Evolutionary conservation across 139 green algal species (phyloP).

Genomic region (Chlorella sp.): DNA sequence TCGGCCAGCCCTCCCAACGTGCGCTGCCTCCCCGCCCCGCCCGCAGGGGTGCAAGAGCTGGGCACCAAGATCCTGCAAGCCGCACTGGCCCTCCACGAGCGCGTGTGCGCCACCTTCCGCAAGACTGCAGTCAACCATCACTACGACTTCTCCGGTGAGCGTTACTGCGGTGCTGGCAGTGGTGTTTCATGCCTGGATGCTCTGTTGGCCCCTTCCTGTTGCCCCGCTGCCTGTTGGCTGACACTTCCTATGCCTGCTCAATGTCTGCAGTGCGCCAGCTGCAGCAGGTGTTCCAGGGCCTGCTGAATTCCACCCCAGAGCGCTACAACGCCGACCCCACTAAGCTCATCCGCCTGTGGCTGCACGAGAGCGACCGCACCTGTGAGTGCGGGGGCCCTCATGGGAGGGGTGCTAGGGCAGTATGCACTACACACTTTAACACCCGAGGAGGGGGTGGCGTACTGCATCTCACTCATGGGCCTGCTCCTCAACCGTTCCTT

Average conservation of each 20-base stretch:
- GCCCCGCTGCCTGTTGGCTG: conserved; percentile 61
- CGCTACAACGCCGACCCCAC: conserved; percentile 41
- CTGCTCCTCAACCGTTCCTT: neutral
- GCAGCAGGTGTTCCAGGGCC: conserved; percentile 88
- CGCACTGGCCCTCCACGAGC: conserved; percentile 84
- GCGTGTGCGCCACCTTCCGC: conserved; percentile 83
- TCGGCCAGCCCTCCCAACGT: neutral
- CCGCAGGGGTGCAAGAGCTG: conserved; percentile 70
- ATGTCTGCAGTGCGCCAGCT: conserved; percentile 70
- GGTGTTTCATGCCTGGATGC: too few species aligned
- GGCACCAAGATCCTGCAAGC: conserved; percentile 84
- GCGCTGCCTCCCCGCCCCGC: neutral
- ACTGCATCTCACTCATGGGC: too few species aligned
- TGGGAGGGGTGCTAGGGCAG: too few species aligned
- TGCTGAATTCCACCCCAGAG: conserved; percentile 1
- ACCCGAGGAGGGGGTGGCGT: too few species aligned
- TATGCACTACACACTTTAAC: too few species aligned
- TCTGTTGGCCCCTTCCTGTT: neutral
- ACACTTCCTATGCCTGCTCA: too few species aligned
- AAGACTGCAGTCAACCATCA: conserved; percentile 95
- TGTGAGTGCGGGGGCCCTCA: conserved; percentile 57
- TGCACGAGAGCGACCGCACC: conserved; percentile 90
- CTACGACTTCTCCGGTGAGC: conserved; percentile 67
- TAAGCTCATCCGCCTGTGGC: conserved; percentile 88
- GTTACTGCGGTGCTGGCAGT: neutral